phyloP scores from a whole-genome alignment of 352 stramenopile genomes.

The Phytophthora cactorum region DNA sequence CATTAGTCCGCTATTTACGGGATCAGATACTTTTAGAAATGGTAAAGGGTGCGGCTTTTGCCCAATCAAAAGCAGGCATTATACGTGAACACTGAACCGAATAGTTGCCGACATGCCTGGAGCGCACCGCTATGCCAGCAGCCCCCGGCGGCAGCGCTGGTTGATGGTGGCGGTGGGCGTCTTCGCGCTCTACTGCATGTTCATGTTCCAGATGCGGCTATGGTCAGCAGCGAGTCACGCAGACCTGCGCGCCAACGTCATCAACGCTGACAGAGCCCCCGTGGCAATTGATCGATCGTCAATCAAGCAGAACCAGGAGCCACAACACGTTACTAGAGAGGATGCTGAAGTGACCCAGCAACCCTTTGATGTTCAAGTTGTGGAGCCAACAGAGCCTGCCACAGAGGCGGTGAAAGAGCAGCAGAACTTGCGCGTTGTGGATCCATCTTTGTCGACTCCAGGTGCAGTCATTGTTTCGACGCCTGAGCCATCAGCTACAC shows the following conservation, averaged over 20 bases:
- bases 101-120: slow-evolving; percentile 20
- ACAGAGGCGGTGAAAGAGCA: slow-evolving; percentile 1
- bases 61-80: slow-evolving; percentile 14
- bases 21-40: slow-evolving; percentile 24
- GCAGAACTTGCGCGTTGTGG: slow-evolving; percentile 20
- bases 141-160: slow-evolving; percentile 25
- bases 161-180: slow-evolving; percentile 9
- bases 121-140: slow-evolving; percentile 14
- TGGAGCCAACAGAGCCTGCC: neutral
- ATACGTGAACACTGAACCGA: slow-evolving; percentile 21
- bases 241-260: slow-evolving; percentile 36
- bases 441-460: slow-evolving; percentile 14
- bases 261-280: slow-evolving; percentile 17
- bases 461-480: slow-evolving; percentile 12
- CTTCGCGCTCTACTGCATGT: slow-evolving; percentile 33
- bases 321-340: slow-evolving; percentile 7
- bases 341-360: neutral
- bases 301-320: slow-evolving; percentile 6
- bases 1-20: neutral
- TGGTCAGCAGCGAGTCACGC: slow-evolving; percentile 27
- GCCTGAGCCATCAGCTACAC: neutral
- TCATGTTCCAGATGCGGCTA: slow-evolving; percentile 33
- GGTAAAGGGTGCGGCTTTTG: slow-evolving; percentile 15
- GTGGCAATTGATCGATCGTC: slow-evolving; percentile 7
- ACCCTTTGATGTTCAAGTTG: neutral